phyloP scores from a whole-genome alignment of 441 rosid species.

The Gossypium gossypioides region DNA sequence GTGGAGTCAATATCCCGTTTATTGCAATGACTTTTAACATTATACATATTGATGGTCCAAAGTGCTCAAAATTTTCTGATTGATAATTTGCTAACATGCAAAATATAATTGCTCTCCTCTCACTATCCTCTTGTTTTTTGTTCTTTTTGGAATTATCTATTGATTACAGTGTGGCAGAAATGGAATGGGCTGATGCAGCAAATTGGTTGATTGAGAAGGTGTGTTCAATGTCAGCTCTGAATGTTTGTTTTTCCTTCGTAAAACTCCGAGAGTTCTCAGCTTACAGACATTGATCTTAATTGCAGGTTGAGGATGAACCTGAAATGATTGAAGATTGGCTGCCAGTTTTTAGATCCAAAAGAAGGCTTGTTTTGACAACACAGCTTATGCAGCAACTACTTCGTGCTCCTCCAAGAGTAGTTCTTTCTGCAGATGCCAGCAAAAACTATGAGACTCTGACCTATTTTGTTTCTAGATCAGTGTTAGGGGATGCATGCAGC shows the following conservation, averaged over 20 bases:
- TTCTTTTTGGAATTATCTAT: constrained; percentile 8
- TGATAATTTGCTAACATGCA: not conserved
- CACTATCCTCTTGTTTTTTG: not conserved
- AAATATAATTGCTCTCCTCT: not conserved
- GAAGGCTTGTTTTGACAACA: constrained; percentile 60
- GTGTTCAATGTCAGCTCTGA: constrained; percentile 15
- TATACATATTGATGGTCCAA: not conserved
- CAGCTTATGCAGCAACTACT: constrained; percentile 75
- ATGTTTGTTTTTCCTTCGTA: not conserved
- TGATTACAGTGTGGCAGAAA: constrained; percentile 56
- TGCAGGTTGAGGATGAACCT: constrained; percentile 53
- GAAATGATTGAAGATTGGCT: constrained; percentile 36
- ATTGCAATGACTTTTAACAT: not conserved
- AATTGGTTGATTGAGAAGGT: constrained; percentile 73
- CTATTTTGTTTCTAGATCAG: constrained; percentile 43
- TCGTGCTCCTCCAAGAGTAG: constrained; percentile 33
- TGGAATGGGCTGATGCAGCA: constrained; percentile 55
- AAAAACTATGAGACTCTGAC: constrained; percentile 43
- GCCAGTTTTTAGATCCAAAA: constrained; percentile 40
- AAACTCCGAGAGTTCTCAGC: constrained; percentile 5
- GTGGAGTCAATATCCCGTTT: constrained; percentile 7
- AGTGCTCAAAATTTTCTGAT: not conserved
- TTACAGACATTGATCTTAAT: constrained; percentile 15
- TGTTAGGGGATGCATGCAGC: constrained; percentile 65
- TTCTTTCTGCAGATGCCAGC: constrained; percentile 39